Base-by-base conservation (phyloP, 2,329 filamentous ascomycete species). In the Calonectria pauciramosa region DNA sequence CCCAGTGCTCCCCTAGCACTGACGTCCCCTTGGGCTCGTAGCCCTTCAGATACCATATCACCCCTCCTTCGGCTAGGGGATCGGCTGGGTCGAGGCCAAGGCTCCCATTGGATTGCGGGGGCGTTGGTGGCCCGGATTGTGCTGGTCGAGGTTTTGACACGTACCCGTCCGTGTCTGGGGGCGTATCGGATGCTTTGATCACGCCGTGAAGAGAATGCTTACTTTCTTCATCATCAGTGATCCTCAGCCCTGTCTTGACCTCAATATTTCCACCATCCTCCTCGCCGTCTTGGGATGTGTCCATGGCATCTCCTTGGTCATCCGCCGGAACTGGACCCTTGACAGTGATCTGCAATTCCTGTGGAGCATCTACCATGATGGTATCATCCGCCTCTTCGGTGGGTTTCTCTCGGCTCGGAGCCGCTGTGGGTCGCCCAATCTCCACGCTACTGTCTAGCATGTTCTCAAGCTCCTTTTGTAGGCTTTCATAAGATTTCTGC, bases 1-100 rank as follows among this genome's bases (percentile, higher is more conserved):
- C 81, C 82, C 83, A 85, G 68, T 92, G 90, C 84, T 96, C 94
- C 77, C 94, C 93, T 70, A 94, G 88, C 13, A 96, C 91, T 0
- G 94, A 96, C 0, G 95, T 98, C 71, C 96, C 96, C 68, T 92
- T 70, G 1, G 94, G 94, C 67, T 97, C 92, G 82, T 97, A 97
- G 11, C 91, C 90, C 81, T 94, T 91, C 73, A 98, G 90, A 84
- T 98, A 98, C 95, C 96, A 98, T 10, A 95, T 92, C 16, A 98
- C 88, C 41, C 96, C 96, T 72, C 96, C 96, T 64, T 93, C 89
- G 3, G 90, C 90, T 56, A 95, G 87, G 16, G 90, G 87, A 44
- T 92, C 90, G 5, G 81, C 76, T 2, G 88, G 83, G 56, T 90
- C 89, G 70, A 86, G 85, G 51, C 86, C 86, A 18, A 91, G 85